Evolutionary conservation across 2,329 filamentous ascomycete species (phyloP).

Genomic region (Paraconiothyrium brasiliense): DNA sequence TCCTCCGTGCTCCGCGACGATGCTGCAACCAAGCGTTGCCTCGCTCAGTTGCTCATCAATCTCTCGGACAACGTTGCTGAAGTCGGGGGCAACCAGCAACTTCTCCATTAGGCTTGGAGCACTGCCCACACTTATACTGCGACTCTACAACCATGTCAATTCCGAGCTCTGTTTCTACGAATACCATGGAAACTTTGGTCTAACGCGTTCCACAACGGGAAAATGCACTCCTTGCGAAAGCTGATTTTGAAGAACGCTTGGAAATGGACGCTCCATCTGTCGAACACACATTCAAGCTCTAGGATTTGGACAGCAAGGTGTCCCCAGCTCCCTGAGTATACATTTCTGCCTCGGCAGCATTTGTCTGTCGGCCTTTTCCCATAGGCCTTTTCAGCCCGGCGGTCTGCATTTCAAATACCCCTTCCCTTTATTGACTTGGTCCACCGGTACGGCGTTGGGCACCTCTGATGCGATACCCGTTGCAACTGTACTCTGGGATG

Average conservation of each 20-base stretch:
- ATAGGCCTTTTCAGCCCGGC: slow-evolving; percentile 13
- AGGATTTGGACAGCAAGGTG: neutral
- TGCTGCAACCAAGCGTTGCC: slow-evolving; percentile 94
- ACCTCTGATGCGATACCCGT: slow-evolving; percentile 28
- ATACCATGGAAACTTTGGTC: neutral
- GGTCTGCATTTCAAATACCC: slow-evolving; percentile 27
- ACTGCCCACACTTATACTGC: neutral
- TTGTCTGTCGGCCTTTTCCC: neutral
- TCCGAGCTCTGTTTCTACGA: neutral
- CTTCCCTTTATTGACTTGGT: slow-evolving; percentile 19
- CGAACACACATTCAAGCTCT: neutral
- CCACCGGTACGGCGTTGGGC: slow-evolving; percentile 24
- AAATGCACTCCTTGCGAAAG: neutral
- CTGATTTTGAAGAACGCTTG: neutral
- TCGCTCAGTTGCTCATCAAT: slow-evolving; percentile 96
- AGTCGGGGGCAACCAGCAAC: slow-evolving; percentile 47
- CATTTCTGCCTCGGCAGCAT: neutral
- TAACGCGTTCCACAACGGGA: neutral
- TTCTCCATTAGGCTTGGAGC: slow-evolving; percentile 39
- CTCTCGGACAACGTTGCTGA: slow-evolving; percentile 86
- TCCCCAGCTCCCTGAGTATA: neutral
- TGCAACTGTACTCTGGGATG: slow-evolving; percentile 19
- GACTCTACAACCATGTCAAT: neutral
- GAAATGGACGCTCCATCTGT: neutral
- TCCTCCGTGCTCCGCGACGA: slow-evolving; percentile 96